Base-by-base conservation (phyloP, 2,329 filamentous ascomycete genomes). In the Dactylellina haptotyla region DNA sequence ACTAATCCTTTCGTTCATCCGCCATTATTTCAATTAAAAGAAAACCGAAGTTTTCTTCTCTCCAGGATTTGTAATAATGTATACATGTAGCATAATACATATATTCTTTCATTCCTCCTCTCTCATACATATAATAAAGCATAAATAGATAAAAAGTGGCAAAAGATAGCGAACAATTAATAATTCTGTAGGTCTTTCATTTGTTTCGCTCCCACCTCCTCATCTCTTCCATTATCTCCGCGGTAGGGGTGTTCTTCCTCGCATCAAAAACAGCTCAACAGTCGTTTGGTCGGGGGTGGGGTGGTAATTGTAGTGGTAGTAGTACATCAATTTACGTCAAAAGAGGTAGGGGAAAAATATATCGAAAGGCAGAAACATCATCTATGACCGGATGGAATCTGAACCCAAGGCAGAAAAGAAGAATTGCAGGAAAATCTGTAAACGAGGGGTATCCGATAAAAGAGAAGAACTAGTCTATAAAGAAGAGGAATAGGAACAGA, bases 361-460 rank as follows among this genome's bases (percentile, higher is more conserved):
- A n/a, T n/a, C n/a, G 14, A 34, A 25, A 28, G n/a, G n/a, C 14
- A 30, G 34, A n/a, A 43, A 54, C 45, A 54, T 25, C 18, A 43
- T 32, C 30, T 26, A 41, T 34, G n/a, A 37, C 51, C 30, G 23
- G n/a, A 9, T 54, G 8, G 6, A 6, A 37, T 39, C 28, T n/a
- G n/a, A 53, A 53, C 26, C 25, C 48, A 53, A 34, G 26, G 34
- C 41, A 25, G 20, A 41, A 41, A 18, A 57, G 20, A 39, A 57
- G 25, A 32, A 16, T 16, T 25, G 26, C 2, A 39, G 10, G 28
- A 57, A 43, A 57, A 57, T 6, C 16, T 28, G 10, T 26, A 16
- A 57, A 61, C 41, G 51, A 64, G 43, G 61, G 61, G 61, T 65
- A 65, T 65, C 61, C 39, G 20, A 53, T 41, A 41, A 57, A 53